Base-by-base conservation (phyloP, 2,329 filamentous ascomycete genomes). In the Pseudogymnoascus sp. region DNA sequence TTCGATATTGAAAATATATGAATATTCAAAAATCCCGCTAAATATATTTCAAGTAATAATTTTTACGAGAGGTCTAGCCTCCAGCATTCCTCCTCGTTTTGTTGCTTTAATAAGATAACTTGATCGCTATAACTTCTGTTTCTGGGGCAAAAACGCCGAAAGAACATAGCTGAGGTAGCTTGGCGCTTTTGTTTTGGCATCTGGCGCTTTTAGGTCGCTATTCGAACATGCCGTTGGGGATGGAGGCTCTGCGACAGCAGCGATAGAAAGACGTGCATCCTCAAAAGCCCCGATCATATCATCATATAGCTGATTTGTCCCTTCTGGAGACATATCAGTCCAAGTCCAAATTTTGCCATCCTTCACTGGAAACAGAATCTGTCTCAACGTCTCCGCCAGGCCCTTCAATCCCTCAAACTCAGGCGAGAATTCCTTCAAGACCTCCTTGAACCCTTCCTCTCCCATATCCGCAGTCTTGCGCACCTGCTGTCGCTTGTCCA, bases 391-490 rank as follows among this genome's bases (percentile, higher is more conserved):
- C 48, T 64, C 55, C 12, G 62, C 64, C 21, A 68, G 62, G 4
- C 65, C 63, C 60, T 68, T 67, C 1, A 69, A 55, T 25, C 48
- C 42, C 25, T 63, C 4, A 58, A 67, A 66, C 60, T 66, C 66
- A 6, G 58, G 61, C 60, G 63, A 1, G 55, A 69, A 68, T 59
- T 70, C 67, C 3, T 31, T 39, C 62, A 67, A 39, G 58, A 67
- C 65, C 27, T 0, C 27, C 62, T 63, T 59, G 61, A 70, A 69
- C 5, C 39, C 39, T 13, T 42, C 21, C 18, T 42, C 39, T 12
- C 39, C 39, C 39, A 42, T 25, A 25, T 42, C 39, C 39, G 39
- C 18, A 4, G 39, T 42, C 18, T 42, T 42, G 18, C 39, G 39
- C 18, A 42, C 39, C 5, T 42, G 39, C 25, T 27, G n/a, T 35